Percentiles rank a stretch among this genome's conserved stretches.
phyloP scores from a whole-genome alignment of 169 alveolate genomes.

The Plasmodium coatneyi region DNA sequence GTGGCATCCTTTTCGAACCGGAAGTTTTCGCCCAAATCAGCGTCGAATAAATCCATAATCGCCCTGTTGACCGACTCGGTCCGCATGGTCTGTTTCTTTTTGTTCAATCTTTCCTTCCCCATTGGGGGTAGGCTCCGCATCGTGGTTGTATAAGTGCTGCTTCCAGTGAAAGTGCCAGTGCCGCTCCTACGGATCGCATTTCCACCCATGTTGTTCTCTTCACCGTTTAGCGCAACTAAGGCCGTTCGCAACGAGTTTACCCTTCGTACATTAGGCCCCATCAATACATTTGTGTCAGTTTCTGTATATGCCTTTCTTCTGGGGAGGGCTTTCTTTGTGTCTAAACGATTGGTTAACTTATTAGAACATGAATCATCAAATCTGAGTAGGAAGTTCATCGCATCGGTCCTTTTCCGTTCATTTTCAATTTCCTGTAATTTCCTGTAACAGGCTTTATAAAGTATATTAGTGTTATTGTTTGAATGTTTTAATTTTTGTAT shows the following conservation, averaged over 20 bases:
- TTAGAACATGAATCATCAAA: not conserved
- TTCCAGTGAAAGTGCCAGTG: not conserved
- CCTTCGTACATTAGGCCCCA: not conserved
- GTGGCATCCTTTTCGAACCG: not conserved
- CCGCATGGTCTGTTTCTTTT: not conserved
- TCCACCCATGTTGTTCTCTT: not conserved
- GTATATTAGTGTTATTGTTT: conserved; percentile 22
- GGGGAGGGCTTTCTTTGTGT: not conserved
- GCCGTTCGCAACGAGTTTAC: not conserved
- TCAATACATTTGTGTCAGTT: not conserved
- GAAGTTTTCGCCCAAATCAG: not conserved
- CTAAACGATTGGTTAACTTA: not conserved
- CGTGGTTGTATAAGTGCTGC: not conserved
- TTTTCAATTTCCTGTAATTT: conserved; percentile 5
- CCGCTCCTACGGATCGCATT: not conserved
- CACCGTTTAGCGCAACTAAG: not conserved
- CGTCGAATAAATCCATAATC: not conserved
- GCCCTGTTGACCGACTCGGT: not conserved
- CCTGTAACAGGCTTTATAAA: conserved; percentile 35
- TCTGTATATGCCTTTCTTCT: not conserved
- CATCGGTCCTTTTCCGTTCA: not conserved
- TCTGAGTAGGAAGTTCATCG: not conserved
- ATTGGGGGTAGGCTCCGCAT: not conserved
- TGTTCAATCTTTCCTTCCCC: not conserved
- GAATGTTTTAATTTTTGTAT: conserved; percentile 48